Conservation (phyloP, 331 rosid genomes). For the Rosa hybrid region DNA sequence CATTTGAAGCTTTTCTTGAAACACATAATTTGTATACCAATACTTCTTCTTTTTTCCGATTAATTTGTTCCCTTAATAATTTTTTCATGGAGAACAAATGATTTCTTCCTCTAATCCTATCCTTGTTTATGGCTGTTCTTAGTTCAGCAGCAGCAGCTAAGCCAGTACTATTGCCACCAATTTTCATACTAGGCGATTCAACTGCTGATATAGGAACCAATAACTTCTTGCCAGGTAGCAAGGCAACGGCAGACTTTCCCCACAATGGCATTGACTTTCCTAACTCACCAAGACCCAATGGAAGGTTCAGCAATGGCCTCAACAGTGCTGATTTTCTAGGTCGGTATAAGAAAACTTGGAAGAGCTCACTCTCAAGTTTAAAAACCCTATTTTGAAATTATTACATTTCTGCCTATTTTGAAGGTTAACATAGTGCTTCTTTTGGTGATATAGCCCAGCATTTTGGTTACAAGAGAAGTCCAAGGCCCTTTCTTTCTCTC, state of each 20-base stretch:
- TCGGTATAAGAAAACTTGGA: not conserved
- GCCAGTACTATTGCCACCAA: conserved; percentile 5
- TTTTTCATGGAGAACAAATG: conserved; percentile 6
- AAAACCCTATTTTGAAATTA: not conserved
- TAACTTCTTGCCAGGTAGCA: conserved; percentile 27
- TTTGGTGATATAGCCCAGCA: conserved; percentile 19
- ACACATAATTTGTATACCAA: not conserved
- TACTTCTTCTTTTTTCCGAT: not conserved
- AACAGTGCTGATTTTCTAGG: conserved; percentile 35
- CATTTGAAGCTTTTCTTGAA: not conserved
- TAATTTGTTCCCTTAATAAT: not conserved
- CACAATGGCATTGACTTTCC: conserved; percentile 33
- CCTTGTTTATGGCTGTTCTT: not conserved
- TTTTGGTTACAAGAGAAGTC: conserved; percentile 27
- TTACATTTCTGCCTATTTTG: not conserved
- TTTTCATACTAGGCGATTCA: conserved; percentile 34
- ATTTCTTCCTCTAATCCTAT: not conserved
- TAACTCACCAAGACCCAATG: conserved; percentile 17
- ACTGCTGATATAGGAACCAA: conserved; percentile 37
- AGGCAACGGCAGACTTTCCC: conserved; percentile 30
- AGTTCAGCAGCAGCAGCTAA: conserved; percentile 5
- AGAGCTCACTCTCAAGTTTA: not conserved
- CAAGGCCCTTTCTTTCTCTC: conserved; percentile 28
- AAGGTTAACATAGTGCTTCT: not conserved
- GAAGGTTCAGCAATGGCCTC: conserved; percentile 43